Percentiles rank a stretch among this genome's conserved stretches.
phyloP scores from a whole-genome alignment of 2,329 filamentous ascomycete species.

The Fonsecaea erecta region DNA sequence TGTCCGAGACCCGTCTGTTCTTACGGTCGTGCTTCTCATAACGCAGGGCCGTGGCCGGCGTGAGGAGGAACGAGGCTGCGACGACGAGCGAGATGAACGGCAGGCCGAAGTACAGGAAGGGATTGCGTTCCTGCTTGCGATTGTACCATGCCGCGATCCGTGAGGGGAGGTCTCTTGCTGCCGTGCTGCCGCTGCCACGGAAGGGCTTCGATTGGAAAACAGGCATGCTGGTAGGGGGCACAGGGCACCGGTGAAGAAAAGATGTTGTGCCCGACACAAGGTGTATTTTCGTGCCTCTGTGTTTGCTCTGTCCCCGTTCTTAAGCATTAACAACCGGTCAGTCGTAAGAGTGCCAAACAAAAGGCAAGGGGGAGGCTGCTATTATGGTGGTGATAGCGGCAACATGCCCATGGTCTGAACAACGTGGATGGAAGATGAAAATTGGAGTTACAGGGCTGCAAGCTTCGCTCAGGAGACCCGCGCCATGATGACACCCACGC shows the following conservation, averaged over 20 bases:
- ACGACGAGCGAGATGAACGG: constrained; percentile 91
- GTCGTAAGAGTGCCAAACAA: background rate
- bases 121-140: constrained; percentile 72
- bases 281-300: background rate
- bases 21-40: constrained; percentile 93
- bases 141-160: constrained; percentile 79
- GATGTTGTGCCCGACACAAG: too few relatives aligned
- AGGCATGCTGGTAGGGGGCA: constrained; percentile 53
- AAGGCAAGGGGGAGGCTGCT: background rate
- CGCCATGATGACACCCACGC: background rate
- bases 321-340: background rate
- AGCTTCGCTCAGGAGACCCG: constrained; percentile 1
- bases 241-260: background rate
- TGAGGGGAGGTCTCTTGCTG: constrained; percentile 20
- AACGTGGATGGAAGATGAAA: background rate
- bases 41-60: constrained; percentile 87
- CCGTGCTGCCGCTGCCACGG: constrained; percentile 53
- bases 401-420: background rate
- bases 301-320: background rate
- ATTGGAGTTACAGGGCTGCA: background rate
- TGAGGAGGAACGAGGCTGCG: constrained; percentile 89
- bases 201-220: constrained; percentile 73
- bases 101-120: constrained; percentile 90
- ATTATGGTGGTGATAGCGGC: background rate
- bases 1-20: constrained; percentile 79